Evolutionary conservation across 2,329 filamentous ascomycete species (phyloP).

Genomic region (Alternaria incomplexa): DNA sequence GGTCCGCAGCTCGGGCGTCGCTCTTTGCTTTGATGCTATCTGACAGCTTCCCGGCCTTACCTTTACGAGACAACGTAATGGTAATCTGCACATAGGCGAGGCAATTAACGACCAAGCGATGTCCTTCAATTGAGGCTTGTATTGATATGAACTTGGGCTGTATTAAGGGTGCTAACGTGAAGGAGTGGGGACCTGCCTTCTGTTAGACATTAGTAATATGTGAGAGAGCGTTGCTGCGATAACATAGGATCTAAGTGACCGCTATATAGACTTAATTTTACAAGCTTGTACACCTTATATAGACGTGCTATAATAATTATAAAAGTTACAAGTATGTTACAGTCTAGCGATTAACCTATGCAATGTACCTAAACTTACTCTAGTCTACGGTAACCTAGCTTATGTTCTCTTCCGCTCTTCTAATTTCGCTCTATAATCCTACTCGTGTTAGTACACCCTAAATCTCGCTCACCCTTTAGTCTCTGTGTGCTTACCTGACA

Average conservation of each 20-base stretch:
- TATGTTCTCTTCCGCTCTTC: background rate
- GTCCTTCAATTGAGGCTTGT: background rate
- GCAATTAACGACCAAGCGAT: background rate
- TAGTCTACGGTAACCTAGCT: background rate
- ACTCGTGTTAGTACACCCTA: background rate
- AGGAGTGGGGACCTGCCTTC: background rate
- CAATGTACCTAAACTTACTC: background rate
- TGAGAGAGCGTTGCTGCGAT: background rate
- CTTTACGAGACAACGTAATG: background rate
- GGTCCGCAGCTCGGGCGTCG: background rate
- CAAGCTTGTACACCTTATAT: background rate
- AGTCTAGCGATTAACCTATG: background rate
- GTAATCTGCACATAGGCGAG: background rate
- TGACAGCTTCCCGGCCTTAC: background rate
- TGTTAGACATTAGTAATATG: background rate
- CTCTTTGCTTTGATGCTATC: background rate
- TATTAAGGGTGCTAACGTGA: background rate
- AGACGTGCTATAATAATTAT: background rate
- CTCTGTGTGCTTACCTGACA: conserved; percentile 32
- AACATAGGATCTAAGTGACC: background rate
- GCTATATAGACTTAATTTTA: background rate
- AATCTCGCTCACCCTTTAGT: background rate
- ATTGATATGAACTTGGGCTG: background rate
- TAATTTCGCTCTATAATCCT: conserved; percentile 5
- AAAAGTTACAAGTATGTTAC: background rate